These are phyloP conservation scores for Metschnikowia lachancei DNA, from an alignment of 805 yeast species.

Conservation along the genomic window DNA sequence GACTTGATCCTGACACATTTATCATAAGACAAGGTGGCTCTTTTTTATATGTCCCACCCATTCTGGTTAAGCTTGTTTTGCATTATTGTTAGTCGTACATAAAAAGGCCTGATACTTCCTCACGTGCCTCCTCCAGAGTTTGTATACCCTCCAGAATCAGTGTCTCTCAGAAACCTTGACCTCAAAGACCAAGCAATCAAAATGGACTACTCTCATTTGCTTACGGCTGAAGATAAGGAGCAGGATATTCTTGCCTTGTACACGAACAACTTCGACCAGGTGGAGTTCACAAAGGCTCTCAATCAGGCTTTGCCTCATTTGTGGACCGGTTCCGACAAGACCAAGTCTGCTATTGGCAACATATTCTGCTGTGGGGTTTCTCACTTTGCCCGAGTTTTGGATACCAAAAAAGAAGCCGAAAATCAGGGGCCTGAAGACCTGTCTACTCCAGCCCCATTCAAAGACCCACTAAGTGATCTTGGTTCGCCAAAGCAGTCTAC, in stretches of 20 bases:
- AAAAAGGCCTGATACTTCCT: no score
- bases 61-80: no score
- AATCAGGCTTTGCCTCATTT: slow-evolving; percentile 1
- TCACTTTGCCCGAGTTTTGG: neutral
- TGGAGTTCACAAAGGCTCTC: slow-evolving; percentile 3
- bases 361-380: slow-evolving; percentile 4
- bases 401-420: neutral
- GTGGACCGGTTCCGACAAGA: slow-evolving; percentile 6
- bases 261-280: neutral
- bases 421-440: no score
- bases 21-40: no score
- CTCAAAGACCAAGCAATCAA: neutral
- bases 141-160: no score
- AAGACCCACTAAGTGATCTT: no score
- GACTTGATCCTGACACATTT: no score
- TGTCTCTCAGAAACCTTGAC: no score
- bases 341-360: slow-evolving; percentile 1
- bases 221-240: slow-evolving; percentile 3
- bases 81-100: no score
- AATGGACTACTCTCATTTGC: slow-evolving; percentile 8
- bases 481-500: neutral
- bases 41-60: no score
- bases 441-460: no score
- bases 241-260: slow-evolving; percentile 3
- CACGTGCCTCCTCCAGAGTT: no score